Percentiles rank a stretch among this genome's conserved stretches.
Conservation (phyloP, 2,329 filamentous ascomycete genomes). For the Didymella pinodella region DNA sequence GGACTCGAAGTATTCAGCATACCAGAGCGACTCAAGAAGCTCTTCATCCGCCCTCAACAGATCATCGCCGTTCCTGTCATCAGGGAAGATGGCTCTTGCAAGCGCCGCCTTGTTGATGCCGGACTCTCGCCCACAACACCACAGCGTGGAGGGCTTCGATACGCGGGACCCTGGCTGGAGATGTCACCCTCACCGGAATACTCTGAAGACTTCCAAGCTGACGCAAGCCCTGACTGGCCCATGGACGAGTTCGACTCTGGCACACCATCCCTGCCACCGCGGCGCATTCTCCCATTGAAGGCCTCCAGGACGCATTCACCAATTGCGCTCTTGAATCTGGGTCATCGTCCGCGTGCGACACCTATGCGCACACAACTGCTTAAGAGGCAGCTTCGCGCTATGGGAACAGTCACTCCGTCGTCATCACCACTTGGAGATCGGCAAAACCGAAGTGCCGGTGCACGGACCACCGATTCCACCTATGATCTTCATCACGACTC, state of each 20-base stretch:
- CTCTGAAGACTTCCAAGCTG: background rate
- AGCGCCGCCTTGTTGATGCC: conserved; percentile 43
- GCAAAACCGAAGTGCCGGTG: conserved; percentile 20
- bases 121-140: conserved; percentile 27
- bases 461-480: conserved; percentile 16
- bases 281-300: background rate
- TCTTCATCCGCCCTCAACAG: conserved; percentile 27
- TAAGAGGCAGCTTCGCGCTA: conserved; percentile 13
- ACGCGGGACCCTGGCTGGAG: conserved; percentile 1
- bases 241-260: conserved; percentile 26
- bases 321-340: background rate
- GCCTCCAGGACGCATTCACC: conserved; percentile 2
- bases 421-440: conserved; percentile 17
- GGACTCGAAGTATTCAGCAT: conserved; percentile 24
- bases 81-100: conserved; percentile 34
- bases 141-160: conserved; percentile 9
- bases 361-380: conserved; percentile 13
- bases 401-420: background rate
- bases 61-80: conserved; percentile 33
- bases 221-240: conserved; percentile 30
- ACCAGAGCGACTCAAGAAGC: conserved; percentile 22
- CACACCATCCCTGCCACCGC: conserved; percentile 19
- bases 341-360: background rate
- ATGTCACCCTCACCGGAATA: background rate
- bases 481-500: conserved; percentile 18